Percentiles rank a stretch among this genome's conserved stretches.
phyloP scores from a whole-genome alignment of 2,329 filamentous ascomycete species.

The Ambrosiella cleistominuta region DNA sequence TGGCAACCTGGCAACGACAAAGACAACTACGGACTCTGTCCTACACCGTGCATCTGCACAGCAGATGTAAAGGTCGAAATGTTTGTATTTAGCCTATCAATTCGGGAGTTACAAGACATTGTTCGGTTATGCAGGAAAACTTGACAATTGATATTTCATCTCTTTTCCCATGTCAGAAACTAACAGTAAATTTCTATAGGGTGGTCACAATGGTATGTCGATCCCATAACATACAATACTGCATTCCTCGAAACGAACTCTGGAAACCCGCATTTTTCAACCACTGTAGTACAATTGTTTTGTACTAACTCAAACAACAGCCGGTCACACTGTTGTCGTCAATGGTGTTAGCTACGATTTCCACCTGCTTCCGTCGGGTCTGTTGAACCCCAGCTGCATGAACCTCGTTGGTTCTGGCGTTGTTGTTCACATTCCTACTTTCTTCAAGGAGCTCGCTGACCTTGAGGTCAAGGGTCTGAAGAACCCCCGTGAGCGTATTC shows the following conservation, averaged over 20 bases:
- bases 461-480: slow-evolving; percentile 24
- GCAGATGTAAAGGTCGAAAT: background rate
- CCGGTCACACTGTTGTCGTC: slow-evolving; percentile 13
- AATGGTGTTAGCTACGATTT: slow-evolving; percentile 15
- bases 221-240: background rate
- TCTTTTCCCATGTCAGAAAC: background rate
- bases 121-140: background rate
- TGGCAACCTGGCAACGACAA: too few species aligned
- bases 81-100: background rate
- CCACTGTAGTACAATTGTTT: background rate
- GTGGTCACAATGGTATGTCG: slow-evolving; percentile 12
- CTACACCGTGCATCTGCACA: background rate
- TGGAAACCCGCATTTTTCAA: too few species aligned
- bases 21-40: too few species aligned
- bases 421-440: slow-evolving; percentile 41
- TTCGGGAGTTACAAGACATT: background rate
- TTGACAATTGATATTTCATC: background rate
- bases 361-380: slow-evolving; percentile 32
- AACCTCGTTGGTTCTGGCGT: slow-evolving; percentile 59
- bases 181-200: slow-evolving; percentile 5
- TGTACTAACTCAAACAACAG: slow-evolving; percentile 8
- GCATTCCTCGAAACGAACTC: too few species aligned
- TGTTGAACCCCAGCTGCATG: slow-evolving; percentile 51
- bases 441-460: slow-evolving; percentile 21
- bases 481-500: slow-evolving; percentile 31